Base-by-base conservation (phyloP, 2,329 filamentous ascomycete species). In the Bipolaris oryzae region DNA sequence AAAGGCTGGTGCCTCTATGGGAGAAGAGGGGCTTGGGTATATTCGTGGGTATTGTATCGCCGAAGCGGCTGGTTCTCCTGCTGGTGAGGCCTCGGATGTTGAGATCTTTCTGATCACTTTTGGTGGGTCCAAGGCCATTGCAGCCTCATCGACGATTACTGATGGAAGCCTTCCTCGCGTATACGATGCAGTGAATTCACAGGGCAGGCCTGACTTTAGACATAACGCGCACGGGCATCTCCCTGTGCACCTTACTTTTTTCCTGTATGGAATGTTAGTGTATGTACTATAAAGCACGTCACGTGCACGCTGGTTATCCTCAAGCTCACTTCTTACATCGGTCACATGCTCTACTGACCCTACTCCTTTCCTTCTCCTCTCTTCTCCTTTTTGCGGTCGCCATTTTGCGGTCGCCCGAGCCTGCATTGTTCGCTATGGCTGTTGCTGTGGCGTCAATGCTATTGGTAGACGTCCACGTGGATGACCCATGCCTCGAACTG, bases 181-280 rank as follows among this genome's bases (percentile, higher is more conserved):
- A 61, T 85, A 84, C 0, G 77, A 75, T 18, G 82, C 81, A 21
- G 79, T 78, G 61, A 81, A 85, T 16, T 80, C 79, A 68, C 82
- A 85, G 11, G 69, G 64, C 6, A 75, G 58, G 10, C 69, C 71
- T 10, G 69, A 60, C 52, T 67, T 62, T 31, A 73, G 55, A 57
- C 74, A 76, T 15, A 74, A 55, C 3, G 68, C 56, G 55, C 74
- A 76, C 18, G 74, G 74, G 43, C 73, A 76, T 48, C 68, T 67
- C 7, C 74, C 74, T 34, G 70, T 70, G 54, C 74, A 76, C 64
- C 74, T 60, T 20, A 71, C 75, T 58, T 76, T 76, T 57, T 75
- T 75, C 49, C 74, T 76, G 50, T 45, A 13, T 7, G 7, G 6
- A 23, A 23, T 41, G 44, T 71, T 57, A 71, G 57, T 58, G 23